Base-by-base conservation (phyloP, 345 rosid genomes). In the Erysimum cheiranthoides region DNA sequence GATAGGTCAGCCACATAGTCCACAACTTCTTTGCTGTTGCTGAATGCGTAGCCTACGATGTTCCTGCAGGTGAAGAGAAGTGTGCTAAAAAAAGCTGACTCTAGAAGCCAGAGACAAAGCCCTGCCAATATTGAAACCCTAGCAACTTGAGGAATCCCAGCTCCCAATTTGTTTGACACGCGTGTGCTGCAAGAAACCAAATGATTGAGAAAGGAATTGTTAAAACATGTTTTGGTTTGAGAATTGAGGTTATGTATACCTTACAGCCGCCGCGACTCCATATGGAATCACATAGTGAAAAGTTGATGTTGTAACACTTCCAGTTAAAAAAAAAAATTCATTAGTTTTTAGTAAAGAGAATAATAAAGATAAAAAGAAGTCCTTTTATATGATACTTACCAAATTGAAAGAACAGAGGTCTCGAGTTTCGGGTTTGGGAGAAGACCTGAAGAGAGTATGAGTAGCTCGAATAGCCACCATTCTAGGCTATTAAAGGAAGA, bases 381-480 rank as follows among this genome's bases (percentile, higher is more conserved):
- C 13, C 2, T 9, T 50, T 1, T 4, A 21, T 25, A 25, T 38
- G 76, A 53, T 42, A 65, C 21, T 53, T 53, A 89, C 91, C 90
- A 84, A 63, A 89, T 82, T 21, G 90, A 83, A 66, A 85, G 90
- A 49, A 86, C 86, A 28, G 92, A 89, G 43, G 92, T 87, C 79
- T 87, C 88, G 56, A 87, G 79, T 18, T 85, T 65, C 10, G 89
- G 88, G 75, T 89, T 86, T 1, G 87, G 78, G 34, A 84, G 70
- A 12, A 89, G 76, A 16, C 90, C 90, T 9, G 87, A 87, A 10
- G 63, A 76, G 69, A 89, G 70, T 21, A 53, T 61, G 17, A 85
- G 75, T 52, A 87, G 45, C 84, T 87, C 94, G 61, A 82, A 77
- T 0, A 89, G 81, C 93, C 93, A 88, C 93, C 90, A 88, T 79